phyloP scores from a whole-genome alignment of 2,329 filamentous ascomycete genomes.

The Biscogniauxia sp. region DNA sequence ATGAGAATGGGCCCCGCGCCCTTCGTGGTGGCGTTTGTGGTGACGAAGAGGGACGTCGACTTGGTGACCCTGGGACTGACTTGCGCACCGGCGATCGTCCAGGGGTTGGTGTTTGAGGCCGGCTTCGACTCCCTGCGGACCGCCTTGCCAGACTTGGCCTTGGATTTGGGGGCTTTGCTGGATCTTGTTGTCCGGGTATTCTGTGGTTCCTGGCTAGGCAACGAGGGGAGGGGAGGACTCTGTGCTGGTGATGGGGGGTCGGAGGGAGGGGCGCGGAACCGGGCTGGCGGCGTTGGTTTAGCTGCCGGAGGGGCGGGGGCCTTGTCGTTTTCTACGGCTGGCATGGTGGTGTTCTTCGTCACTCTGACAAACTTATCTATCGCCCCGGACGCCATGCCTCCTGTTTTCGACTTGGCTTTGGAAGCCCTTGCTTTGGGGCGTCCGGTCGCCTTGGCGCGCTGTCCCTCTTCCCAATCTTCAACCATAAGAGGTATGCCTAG shows the following conservation, averaged over 20 bases:
- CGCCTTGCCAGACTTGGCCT: slow-evolving; percentile 22
- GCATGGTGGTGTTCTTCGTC: slow-evolving; percentile 34
- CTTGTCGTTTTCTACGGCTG: slow-evolving; percentile 3
- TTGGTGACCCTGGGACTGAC: slow-evolving; percentile 36
- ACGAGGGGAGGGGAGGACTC: slow-evolving; percentile 2
- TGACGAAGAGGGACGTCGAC: slow-evolving; percentile 16
- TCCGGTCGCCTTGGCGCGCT: slow-evolving; percentile 30
- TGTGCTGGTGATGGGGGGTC: slow-evolving; percentile 10
- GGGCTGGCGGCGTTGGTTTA: background rate
- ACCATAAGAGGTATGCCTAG: slow-evolving; percentile 64
- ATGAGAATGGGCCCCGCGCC: slow-evolving; percentile 41
- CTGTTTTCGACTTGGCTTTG: slow-evolving; percentile 20
- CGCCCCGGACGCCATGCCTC: slow-evolving; percentile 27
- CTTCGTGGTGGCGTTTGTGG: slow-evolving; percentile 17
- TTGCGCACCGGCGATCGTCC: slow-evolving; percentile 45
- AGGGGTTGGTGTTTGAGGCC: slow-evolving; percentile 32
- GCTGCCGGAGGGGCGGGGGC: background rate
- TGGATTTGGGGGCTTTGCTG: slow-evolving; percentile 32
- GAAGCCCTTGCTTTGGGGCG: slow-evolving; percentile 25
- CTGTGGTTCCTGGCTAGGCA: slow-evolving; percentile 10
- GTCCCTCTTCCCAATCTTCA: slow-evolving; percentile 58
- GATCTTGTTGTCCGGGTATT: slow-evolving; percentile 19
- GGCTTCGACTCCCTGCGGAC: slow-evolving; percentile 20
- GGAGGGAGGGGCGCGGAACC: slow-evolving; percentile 3
- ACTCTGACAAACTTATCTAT: slow-evolving; percentile 42